These are phyloP conservation scores for Phytopythium mirpurense DNA, from an alignment of 352 stramenopile genomes.

Conservation along the genomic window DNA sequence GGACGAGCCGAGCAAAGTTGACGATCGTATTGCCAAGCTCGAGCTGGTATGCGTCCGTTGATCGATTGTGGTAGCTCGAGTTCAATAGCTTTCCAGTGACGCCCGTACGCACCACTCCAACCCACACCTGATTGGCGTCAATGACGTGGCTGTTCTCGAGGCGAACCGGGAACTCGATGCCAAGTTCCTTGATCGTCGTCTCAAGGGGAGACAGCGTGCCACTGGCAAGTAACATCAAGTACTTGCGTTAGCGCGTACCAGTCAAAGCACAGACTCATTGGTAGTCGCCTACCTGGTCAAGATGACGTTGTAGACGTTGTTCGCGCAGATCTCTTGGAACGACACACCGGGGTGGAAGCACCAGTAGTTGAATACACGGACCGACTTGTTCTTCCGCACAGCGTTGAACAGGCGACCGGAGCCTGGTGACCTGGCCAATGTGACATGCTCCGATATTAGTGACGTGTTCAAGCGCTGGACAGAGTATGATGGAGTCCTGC, in stretches of 20 bases:
- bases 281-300: slow-evolving; percentile 56
- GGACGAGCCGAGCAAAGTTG: slow-evolving; percentile 92
- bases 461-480: slow-evolving; percentile 13
- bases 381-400: slow-evolving; percentile 45
- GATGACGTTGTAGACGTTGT: slow-evolving; percentile 89
- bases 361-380: slow-evolving; percentile 96
- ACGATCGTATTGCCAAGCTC: slow-evolving; percentile 97
- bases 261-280: slow-evolving; percentile 1
- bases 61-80: slow-evolving; percentile 93
- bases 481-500: not conserved
- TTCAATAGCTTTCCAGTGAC: slow-evolving; percentile 93
- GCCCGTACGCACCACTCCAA: slow-evolving; percentile 90
- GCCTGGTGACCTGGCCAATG: slow-evolving; percentile 23
- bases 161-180: slow-evolving; percentile 93
- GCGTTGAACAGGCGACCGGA: slow-evolving; percentile 42
- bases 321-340: slow-evolving; percentile 92
- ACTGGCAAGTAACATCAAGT: slow-evolving; percentile 28
- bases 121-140: slow-evolving; percentile 81
- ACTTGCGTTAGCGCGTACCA: not conserved
- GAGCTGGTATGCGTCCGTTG: slow-evolving; percentile 91
- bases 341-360: slow-evolving; percentile 97
- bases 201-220: slow-evolving; percentile 97
- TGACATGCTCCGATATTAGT: too few relatives aligned
- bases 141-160: slow-evolving; percentile 99
- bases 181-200: slow-evolving; percentile 95